Evolutionary conservation across 1,284 basidiomycete species (phyloP).

Genomic region (Cutaneotrichosporon spelunceum): DNA sequence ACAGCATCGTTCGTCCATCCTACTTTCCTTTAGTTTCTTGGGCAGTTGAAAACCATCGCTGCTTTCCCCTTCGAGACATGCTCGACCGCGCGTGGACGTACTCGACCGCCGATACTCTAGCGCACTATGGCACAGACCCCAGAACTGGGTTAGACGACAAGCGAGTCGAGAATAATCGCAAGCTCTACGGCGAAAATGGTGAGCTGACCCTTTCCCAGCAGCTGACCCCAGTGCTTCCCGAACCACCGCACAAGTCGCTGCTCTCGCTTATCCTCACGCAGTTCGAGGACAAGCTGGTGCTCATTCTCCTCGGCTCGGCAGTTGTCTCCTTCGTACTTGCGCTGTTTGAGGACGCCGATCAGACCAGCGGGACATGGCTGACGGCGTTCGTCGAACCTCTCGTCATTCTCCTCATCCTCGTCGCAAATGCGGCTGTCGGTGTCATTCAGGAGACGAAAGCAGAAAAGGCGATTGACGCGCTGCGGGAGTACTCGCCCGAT

Average conservation of each 20-base stretch:
- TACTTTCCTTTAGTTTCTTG: neutral
- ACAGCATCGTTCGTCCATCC: neutral
- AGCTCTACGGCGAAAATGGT: slow-evolving; percentile 84
- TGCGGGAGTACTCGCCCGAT: slow-evolving; percentile 92
- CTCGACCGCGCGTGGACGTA: slow-evolving; percentile 51
- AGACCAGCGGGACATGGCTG: slow-evolving; percentile 59
- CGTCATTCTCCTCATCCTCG: slow-evolving; percentile 87
- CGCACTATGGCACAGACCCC: slow-evolving; percentile 41
- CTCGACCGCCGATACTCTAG: slow-evolving; percentile 44
- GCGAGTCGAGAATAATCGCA: slow-evolving; percentile 63
- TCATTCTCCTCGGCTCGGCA: slow-evolving; percentile 88
- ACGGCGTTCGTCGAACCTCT: slow-evolving; percentile 86
- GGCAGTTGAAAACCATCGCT: neutral
- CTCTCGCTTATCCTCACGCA: slow-evolving; percentile 94
- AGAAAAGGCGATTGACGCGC: slow-evolving; percentile 92
- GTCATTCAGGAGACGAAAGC: slow-evolving; percentile 93
- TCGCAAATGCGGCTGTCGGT: slow-evolving; percentile 90
- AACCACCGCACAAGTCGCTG: slow-evolving; percentile 82
- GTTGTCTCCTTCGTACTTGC: slow-evolving; percentile 86
- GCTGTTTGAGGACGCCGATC: slow-evolving; percentile 67
- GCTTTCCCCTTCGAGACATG: slow-evolving; percentile 35
- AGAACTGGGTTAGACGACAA: slow-evolving; percentile 43
- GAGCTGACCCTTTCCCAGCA: slow-evolving; percentile 44
- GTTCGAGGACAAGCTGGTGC: slow-evolving; percentile 94
- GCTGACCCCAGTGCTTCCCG: slow-evolving; percentile 63